Evolutionary conservation across 78 protist genomes (phyloP).

Genomic region (Isochrysis galbana): DNA sequence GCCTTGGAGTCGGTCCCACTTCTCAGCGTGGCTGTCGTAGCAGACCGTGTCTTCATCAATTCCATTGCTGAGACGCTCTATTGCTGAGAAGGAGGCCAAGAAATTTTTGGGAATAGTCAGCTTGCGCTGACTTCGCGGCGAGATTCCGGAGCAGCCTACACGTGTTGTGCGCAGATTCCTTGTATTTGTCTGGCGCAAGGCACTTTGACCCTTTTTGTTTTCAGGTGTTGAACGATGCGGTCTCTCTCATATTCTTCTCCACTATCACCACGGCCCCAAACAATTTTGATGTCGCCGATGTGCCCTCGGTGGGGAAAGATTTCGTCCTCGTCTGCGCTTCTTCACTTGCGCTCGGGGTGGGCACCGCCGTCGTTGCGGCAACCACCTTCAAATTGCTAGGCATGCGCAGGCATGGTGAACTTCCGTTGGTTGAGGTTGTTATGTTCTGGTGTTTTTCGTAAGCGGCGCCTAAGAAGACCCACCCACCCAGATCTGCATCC

Average conservation of each 20-base stretch:
- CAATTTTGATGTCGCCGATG: neutral
- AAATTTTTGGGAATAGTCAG: too few species aligned
- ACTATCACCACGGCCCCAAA: neutral
- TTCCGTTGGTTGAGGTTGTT: neutral
- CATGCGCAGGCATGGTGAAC: neutral
- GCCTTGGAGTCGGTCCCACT: neutral
- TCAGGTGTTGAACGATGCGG: constrained; percentile 34
- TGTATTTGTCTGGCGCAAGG: too few species aligned
- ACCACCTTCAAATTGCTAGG: neutral
- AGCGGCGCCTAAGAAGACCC: too few species aligned
- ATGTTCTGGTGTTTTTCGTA: neutral
- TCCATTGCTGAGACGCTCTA: too few species aligned
- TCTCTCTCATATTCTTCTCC: neutral
- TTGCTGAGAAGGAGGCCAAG: too few species aligned
- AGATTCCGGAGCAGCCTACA: too few species aligned
- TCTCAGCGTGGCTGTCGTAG: neutral
- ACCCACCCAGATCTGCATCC: too few species aligned
- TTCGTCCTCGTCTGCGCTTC: constrained; percentile 24
- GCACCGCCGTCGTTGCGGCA: neutral
- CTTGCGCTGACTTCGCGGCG: too few species aligned
- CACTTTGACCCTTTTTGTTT: too few species aligned
- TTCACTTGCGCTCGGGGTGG: neutral
- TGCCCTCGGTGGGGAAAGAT: neutral
- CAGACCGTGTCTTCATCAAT: too few species aligned
- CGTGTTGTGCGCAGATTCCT: too few species aligned